These are phyloP conservation scores for Ilyonectria destructans DNA, from an alignment of 2,329 filamentous ascomycete species.

Conservation along the genomic window DNA sequence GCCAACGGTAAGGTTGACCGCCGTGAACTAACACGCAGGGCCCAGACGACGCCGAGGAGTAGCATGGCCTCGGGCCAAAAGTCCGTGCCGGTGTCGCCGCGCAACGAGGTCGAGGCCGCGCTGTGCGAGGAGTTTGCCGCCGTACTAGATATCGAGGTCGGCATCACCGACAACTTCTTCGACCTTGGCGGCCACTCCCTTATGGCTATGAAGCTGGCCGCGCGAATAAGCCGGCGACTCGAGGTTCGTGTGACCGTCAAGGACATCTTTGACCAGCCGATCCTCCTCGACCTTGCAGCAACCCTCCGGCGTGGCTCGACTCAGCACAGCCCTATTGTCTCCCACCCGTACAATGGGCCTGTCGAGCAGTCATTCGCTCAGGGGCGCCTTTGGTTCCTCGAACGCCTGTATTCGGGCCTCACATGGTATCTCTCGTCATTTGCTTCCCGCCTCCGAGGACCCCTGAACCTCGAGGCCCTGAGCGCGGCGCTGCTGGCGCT, in stretches of 20 bases:
- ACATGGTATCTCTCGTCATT: constrained; percentile 34
- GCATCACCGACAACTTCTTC: constrained; percentile 52
- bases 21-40: no score
- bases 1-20: constrained; percentile 48
- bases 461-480: constrained; percentile 29
- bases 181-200: constrained; percentile 49
- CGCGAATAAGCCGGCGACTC: constrained; percentile 37
- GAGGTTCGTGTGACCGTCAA: constrained; percentile 60
- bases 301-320: no score
- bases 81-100: not conserved
- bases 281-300: not conserved
- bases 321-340: no score
- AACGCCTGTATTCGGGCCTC: constrained; percentile 34
- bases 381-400: no score
- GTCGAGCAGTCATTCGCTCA: constrained; percentile 13
- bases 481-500: constrained; percentile 25
- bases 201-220: constrained; percentile 54
- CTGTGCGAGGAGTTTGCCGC: constrained; percentile 24
- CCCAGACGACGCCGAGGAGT: not conserved
- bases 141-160: constrained; percentile 29
- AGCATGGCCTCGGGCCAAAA: not conserved
- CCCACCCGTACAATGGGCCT: not conserved
- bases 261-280: constrained; percentile 57
- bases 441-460: constrained; percentile 27
- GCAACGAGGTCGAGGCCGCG: not conserved